A percentile compares a stretch with the other conserved stretches of the same genome.
Conservation (phyloP, 1,139 yeast genomes). For the Candida gigantensis region DNA sequence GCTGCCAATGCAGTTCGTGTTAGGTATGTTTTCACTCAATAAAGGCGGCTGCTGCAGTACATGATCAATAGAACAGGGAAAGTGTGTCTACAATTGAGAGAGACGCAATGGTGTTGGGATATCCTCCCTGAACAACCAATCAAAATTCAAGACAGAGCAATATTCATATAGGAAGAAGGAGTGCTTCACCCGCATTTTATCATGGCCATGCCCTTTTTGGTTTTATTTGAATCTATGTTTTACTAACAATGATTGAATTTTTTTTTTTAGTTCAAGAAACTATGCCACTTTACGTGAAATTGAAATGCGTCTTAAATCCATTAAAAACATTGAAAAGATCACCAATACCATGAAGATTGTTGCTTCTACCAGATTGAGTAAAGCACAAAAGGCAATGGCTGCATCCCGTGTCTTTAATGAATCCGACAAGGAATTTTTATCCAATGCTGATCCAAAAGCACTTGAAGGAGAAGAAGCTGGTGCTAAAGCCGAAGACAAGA, state of each 20-base stretch:
- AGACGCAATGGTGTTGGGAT: too few relatives aligned
- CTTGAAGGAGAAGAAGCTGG: constrained; percentile 49
- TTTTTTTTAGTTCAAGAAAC: constrained; percentile 50
- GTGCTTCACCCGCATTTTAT: too few relatives aligned
- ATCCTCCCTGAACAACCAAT: neutral
- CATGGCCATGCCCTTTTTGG: too few relatives aligned
- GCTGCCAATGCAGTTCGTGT: constrained; percentile 56
- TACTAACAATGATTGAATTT: neutral
- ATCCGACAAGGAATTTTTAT: constrained; percentile 77
- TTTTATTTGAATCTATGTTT: too few relatives aligned
- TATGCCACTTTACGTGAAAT: constrained; percentile 99
- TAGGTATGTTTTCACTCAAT: constrained; percentile 48
- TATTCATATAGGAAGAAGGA: too few relatives aligned
- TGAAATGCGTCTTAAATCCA: constrained; percentile 96
- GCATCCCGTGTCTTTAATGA: constrained; percentile 84
- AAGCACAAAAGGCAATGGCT: constrained; percentile 95
- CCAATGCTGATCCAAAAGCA: constrained; percentile 76
- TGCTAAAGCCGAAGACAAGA: constrained; percentile 50
- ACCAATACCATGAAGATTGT: constrained; percentile 99
- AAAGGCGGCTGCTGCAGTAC: too few relatives aligned
- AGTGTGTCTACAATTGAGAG: too few relatives aligned
- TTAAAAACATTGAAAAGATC: constrained; percentile 97
- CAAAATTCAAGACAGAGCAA: neutral
- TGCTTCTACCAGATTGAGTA: constrained; percentile 94
- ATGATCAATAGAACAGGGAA: too few relatives aligned